Percentiles rank a stretch among this genome's conserved stretches.
Evolutionary conservation across 495 filamentous ascomycete genomes (phyloP).

Genomic region (Aspergillus carlsbadensis): DNA sequence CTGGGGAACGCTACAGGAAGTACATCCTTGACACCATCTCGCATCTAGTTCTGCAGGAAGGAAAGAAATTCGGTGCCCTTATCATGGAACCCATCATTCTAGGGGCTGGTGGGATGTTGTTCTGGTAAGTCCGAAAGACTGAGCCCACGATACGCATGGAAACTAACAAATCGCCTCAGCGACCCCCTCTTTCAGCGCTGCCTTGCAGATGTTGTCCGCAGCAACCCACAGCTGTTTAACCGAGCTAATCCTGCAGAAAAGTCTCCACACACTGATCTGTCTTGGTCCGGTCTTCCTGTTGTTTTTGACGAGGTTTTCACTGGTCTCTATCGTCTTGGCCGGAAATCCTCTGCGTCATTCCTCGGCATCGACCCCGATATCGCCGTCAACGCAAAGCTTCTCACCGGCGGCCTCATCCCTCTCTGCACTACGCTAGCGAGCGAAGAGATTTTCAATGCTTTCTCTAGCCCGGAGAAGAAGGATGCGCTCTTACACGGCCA

Average conservation of each 20-base stretch:
- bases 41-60: conserved; percentile 47
- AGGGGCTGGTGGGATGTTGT: conserved; percentile 75
- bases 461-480: conserved; percentile 63
- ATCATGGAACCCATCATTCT: conserved; percentile 75
- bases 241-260: conserved; percentile 6
- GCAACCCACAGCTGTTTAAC: conserved; percentile 49
- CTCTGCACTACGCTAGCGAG: conserved; percentile 69
- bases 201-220: conserved; percentile 62
- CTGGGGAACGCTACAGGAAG: conserved; percentile 49
- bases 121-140: conserved; percentile 52
- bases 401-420: conserved; percentile 76
- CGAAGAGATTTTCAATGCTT: conserved; percentile 68
- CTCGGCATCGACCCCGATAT: conserved; percentile 66
- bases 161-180: conserved; percentile 29
- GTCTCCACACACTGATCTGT: conserved; percentile 8
- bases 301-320: conserved; percentile 83
- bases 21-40: conserved; percentile 57
- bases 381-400: conserved; percentile 72
- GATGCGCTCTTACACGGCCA: conserved; percentile 77
- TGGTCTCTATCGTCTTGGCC: conserved; percentile 74
- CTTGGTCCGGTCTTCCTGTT: conserved; percentile 71
- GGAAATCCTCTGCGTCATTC: conserved; percentile 62
- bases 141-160: not conserved
- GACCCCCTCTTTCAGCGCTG: conserved; percentile 76
- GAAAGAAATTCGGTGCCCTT: conserved; percentile 67